Percentiles rank a stretch among this genome's conserved stretches.
These are phyloP conservation scores for Xylaria sp. DNA, from an alignment of 2,329 filamentous ascomycete genomes.

Conservation along the genomic window DNA sequence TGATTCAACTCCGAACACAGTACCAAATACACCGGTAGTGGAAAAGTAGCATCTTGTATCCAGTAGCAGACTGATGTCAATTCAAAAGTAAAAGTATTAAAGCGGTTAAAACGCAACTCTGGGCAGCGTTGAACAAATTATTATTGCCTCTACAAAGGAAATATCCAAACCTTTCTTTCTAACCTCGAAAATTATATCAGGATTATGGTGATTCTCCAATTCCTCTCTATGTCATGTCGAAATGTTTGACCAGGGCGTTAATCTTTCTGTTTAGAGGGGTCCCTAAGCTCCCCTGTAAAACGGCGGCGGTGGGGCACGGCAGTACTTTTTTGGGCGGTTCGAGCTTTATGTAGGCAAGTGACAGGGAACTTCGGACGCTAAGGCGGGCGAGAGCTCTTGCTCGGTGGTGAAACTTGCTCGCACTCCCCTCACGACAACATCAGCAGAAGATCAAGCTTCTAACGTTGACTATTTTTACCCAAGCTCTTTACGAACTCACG, in stretches of 20 bases:
- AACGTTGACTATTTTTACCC: background rate
- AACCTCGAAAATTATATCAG: background rate
- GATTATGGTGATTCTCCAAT: background rate
- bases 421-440: background rate
- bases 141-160: background rate
- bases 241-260: background rate
- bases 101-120: background rate
- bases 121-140: background rate
- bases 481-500: background rate
- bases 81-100: constrained; percentile 5
- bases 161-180: background rate
- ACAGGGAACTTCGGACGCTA: constrained; percentile 29
- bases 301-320: constrained; percentile 43
- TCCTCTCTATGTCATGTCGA: background rate
- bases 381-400: constrained; percentile 1
- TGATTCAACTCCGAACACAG: constrained; percentile 42
- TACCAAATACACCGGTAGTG: constrained; percentile 33
- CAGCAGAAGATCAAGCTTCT: background rate
- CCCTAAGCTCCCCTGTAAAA: constrained; percentile 9
- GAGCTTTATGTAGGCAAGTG: constrained; percentile 15
- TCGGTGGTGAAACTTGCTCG: background rate
- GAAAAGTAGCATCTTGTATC: constrained; percentile 36
- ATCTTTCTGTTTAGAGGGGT: background rate
- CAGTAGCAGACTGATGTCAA: constrained; percentile 10
- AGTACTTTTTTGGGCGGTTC: constrained; percentile 38